Evolutionary conservation across 495 filamentous ascomycete species (phyloP).

Genomic region (Tuber umbilicatum): DNA sequence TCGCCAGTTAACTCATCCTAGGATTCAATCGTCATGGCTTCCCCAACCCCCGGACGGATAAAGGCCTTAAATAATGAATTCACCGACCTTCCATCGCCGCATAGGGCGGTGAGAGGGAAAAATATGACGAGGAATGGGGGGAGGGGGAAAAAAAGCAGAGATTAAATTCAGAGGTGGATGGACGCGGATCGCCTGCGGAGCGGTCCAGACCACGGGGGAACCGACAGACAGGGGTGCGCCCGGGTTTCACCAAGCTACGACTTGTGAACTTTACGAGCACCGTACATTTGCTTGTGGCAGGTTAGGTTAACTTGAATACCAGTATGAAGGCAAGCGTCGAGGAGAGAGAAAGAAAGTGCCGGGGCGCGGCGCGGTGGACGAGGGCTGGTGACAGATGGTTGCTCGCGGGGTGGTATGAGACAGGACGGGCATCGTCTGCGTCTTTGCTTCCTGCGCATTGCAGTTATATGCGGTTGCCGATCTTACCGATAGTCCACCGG

Average conservation of each 20-base stretch:
- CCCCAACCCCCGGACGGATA: neutral
- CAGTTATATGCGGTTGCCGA: neutral
- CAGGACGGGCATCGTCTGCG: neutral
- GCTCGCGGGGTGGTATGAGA: neutral
- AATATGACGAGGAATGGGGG: neutral
- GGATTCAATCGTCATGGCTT: neutral
- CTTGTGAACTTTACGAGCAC: neutral
- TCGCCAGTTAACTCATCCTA: neutral
- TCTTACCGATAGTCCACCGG: neutral
- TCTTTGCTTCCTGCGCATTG: neutral
- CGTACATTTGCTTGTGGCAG: neutral
- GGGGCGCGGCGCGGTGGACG: neutral
- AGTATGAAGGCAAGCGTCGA: neutral
- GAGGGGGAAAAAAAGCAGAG: neutral
- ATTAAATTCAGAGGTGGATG: neutral
- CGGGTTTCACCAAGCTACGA: neutral
- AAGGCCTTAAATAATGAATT: neutral
- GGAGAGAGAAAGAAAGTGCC: neutral
- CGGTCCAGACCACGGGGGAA: constrained; percentile 1
- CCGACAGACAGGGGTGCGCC: neutral
- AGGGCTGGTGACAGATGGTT: neutral
- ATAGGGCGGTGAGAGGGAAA: neutral
- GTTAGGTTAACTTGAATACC: neutral
- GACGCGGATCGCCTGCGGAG: neutral
- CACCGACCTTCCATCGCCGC: neutral